A percentile compares a stretch with the other conserved stretches of the same genome.
phyloP scores from a whole-genome alignment of 306 rosid species.

The Cucurbita pepo region DNA sequence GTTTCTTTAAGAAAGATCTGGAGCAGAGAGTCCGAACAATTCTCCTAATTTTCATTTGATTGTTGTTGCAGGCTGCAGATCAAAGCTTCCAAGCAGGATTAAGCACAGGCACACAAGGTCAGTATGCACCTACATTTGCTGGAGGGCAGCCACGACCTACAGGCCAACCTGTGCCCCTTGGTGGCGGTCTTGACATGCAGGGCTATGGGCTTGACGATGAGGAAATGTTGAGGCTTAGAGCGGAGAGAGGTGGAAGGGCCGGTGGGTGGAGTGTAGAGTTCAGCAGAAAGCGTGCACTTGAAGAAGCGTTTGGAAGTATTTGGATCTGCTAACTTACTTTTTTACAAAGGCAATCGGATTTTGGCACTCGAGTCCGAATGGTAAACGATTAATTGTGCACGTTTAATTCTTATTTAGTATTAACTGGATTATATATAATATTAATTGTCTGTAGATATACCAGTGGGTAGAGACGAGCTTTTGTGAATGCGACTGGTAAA shows the following conservation, averaged over 20 bases:
- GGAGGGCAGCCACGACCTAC: slow-evolving; percentile 88
- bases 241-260: slow-evolving; percentile 60
- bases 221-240: slow-evolving; percentile 45
- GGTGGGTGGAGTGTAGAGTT: slow-evolving; percentile 75
- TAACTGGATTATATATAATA: not conserved
- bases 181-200: slow-evolving; percentile 30
- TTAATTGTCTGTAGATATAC: not conserved
- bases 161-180: slow-evolving; percentile 68
- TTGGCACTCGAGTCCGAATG: not conserved
- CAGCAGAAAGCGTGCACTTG: slow-evolving; percentile 66
- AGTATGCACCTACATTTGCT: slow-evolving; percentile 69
- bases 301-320: slow-evolving; percentile 88
- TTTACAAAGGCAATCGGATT: not conserved
- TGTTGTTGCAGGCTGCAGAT: slow-evolving; percentile 27
- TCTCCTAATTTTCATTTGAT: not conserved
- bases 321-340: slow-evolving; percentile 30
- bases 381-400: not conserved
- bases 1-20: not conserved
- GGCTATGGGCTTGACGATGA: slow-evolving; percentile 50
- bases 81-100: slow-evolving; percentile 52
- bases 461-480: not conserved
- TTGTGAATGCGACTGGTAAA: no score
- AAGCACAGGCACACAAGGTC: slow-evolving; percentile 48
- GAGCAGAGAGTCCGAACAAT: not conserved
- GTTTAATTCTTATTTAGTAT: not conserved